A percentile compares a stretch with the other conserved stretches of the same genome.
Evolutionary conservation across 192 early-diverging fungal genomes (phyloP).

Genomic region (Backusella tarrabulga): DNA sequence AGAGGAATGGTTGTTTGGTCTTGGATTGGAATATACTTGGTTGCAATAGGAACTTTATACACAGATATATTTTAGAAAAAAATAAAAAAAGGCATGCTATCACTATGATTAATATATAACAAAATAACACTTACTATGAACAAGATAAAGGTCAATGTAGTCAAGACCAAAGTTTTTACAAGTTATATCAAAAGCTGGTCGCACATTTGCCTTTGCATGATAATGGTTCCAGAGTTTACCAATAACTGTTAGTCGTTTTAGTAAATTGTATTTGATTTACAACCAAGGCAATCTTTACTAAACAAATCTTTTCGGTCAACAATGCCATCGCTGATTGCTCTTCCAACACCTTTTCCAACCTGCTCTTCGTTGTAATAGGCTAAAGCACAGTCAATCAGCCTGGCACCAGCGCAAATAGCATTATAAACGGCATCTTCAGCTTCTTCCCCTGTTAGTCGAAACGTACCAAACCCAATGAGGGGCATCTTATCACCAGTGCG

Average conservation of each 20-base stretch:
- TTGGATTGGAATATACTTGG: slow-evolving; percentile 48
- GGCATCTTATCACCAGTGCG: neutral
- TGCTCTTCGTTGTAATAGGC: neutral
- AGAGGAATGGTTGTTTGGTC: slow-evolving; percentile 47
- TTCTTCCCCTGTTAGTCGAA: slow-evolving; percentile 41
- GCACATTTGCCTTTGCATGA: slow-evolving; percentile 52
- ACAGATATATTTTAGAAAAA: neutral
- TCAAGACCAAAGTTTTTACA: slow-evolving; percentile 51
- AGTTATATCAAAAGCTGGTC: slow-evolving; percentile 48
- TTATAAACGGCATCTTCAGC: slow-evolving; percentile 21
- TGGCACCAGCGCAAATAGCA: neutral
- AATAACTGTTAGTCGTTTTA: slow-evolving; percentile 11
- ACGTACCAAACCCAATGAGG: slow-evolving; percentile 30
- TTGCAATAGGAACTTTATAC: slow-evolving; percentile 34
- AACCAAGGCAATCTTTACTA: neutral
- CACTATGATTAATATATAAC: neutral
- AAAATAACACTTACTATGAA: slow-evolving; percentile 51
- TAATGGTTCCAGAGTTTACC: slow-evolving; percentile 64
- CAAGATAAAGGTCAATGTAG: slow-evolving; percentile 67
- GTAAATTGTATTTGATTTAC: neutral
- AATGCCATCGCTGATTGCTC: slow-evolving; percentile 24
- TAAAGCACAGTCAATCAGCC: neutral
- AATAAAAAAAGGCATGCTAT: too few relatives aligned
- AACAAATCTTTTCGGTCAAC: slow-evolving; percentile 24
- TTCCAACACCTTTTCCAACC: slow-evolving; percentile 10